Conservation (phyloP, 129 eudicot species). For the Artemisia argyi region DNA sequence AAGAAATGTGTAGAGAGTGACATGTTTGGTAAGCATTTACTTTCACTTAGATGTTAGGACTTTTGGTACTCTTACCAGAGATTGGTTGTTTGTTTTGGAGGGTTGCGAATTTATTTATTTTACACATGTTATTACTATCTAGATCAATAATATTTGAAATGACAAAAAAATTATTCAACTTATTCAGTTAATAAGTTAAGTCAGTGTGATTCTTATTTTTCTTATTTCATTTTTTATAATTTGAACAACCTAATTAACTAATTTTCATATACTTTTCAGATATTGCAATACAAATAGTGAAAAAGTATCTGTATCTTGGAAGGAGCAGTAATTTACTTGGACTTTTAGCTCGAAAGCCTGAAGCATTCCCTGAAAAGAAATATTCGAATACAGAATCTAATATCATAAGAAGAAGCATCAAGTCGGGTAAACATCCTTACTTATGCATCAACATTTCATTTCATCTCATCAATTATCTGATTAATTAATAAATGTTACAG, state of each 20-base stretch:
- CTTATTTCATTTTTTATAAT: background rate
- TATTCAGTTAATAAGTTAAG: too few relatives aligned
- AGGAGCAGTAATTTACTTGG: slow-evolving; percentile 15
- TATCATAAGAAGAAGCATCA: background rate
- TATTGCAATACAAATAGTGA: slow-evolving; percentile 29
- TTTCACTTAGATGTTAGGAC: background rate
- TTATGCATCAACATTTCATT: too few relatives aligned
- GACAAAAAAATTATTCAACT: too few relatives aligned
- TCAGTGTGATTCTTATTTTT: too few relatives aligned
- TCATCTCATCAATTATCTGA: too few relatives aligned
- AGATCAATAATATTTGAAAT: too few relatives aligned
- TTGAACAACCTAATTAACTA: background rate
- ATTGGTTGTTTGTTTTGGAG: background rate
- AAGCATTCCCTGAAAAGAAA: slow-evolving; percentile 23
- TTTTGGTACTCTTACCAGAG: background rate
- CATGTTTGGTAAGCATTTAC: slow-evolving; percentile 22
- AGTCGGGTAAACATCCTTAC: background rate
- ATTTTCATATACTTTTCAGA: background rate
- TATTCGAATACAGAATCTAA: background rate
- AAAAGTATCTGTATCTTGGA: slow-evolving; percentile 13
- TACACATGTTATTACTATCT: too few relatives aligned
- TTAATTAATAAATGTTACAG: too few relatives aligned
- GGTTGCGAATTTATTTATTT: too few relatives aligned
- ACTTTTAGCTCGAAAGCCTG: background rate
- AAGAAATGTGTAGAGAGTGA: background rate